These are phyloP conservation scores for Poteriospumella lacustris DNA, from an alignment of 108 stramenopile genomes.

Conservation along the genomic window DNA sequence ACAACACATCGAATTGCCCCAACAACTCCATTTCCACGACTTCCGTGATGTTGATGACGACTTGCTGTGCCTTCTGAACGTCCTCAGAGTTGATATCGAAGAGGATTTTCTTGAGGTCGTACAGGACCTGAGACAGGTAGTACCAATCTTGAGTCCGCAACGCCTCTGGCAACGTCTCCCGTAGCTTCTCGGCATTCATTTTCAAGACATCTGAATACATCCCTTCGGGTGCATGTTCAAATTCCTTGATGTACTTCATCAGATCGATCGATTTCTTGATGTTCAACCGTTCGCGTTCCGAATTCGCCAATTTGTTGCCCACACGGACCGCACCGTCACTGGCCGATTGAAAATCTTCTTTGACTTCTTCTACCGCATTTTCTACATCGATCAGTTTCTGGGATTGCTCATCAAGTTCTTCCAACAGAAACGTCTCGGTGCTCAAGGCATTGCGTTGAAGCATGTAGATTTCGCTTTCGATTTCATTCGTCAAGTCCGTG, in stretches of 20 bases:
- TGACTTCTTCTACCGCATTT: neutral
- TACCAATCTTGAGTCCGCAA: slow-evolving; percentile 7
- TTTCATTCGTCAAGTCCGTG: neutral
- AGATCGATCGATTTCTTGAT: slow-evolving; percentile 9
- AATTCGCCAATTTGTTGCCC: neutral
- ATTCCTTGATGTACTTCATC: neutral
- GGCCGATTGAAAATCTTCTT: neutral
- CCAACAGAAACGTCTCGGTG: neutral
- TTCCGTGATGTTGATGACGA: neutral
- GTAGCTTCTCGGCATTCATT: neutral
- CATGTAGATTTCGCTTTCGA: neutral
- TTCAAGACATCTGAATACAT: neutral
- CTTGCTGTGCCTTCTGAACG: neutral
- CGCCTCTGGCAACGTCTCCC: neutral
- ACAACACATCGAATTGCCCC: slow-evolving; percentile 9
- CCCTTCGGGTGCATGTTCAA: neutral
- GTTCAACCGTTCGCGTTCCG: neutral
- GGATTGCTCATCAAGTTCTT: slow-evolving; percentile 17
- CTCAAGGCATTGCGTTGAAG: neutral
- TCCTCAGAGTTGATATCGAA: neutral
- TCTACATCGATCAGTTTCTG: neutral
- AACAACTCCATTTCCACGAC: slow-evolving; percentile 5
- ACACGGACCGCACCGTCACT: slow-evolving; percentile 19
- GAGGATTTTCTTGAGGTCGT: neutral
- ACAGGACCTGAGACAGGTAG: neutral